phyloP scores from a whole-genome alignment of 148 eudicot species.

The Fagopyrum tataricum region DNA sequence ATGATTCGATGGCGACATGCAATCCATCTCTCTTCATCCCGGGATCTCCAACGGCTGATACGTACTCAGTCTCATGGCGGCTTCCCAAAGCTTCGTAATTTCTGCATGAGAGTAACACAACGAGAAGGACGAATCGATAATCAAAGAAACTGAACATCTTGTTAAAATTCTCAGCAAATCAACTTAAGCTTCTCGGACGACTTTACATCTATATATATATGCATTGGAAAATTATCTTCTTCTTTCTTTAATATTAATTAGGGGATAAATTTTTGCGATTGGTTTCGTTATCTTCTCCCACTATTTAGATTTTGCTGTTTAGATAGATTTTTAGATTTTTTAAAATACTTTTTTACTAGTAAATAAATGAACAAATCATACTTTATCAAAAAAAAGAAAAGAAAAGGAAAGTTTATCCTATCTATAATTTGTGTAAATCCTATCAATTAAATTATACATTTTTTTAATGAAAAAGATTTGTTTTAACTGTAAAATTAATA shows the following conservation, averaged over 20 bases:
- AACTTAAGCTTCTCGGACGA: too few species aligned
- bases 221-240: background rate
- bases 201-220: background rate
- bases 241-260: background rate
- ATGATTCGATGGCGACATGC: constrained; percentile 37
- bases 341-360: too few species aligned
- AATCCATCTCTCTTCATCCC: constrained; percentile 39
- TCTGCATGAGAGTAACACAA: background rate
- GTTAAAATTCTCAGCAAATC: background rate
- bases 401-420: too few species aligned
- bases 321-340: too few species aligned
- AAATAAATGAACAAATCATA: too few species aligned
- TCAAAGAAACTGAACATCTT: background rate
- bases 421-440: too few species aligned
- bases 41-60: constrained; percentile 28
- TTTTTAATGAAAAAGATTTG: too few species aligned
- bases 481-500: too few species aligned
- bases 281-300: background rate
- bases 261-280: background rate
- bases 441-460: too few species aligned
- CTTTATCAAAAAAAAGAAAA: too few species aligned
- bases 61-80: background rate
- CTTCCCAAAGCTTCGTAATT: background rate
- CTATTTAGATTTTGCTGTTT: background rate
- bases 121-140: background rate